Base-by-base conservation (phyloP, 192 early-diverging fungal genomes). In the Coemansia sp. region DNA sequence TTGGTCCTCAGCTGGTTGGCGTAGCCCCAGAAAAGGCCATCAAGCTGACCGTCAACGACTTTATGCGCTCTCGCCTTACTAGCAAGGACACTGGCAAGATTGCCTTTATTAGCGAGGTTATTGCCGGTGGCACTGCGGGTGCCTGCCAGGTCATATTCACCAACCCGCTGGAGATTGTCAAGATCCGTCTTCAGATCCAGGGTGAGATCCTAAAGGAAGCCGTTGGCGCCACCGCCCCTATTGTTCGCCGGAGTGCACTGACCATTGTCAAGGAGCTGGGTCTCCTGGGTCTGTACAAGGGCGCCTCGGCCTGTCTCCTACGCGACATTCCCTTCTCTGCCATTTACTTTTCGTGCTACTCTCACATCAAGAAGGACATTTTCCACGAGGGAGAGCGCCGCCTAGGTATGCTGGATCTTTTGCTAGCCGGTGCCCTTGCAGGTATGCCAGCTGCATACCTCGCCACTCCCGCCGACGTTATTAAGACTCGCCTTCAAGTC, bases 1-100 rank as follows among this genome's bases (percentile, higher is more conserved):
- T 97, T 43, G 87, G 93, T 29, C 97, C 97, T 52, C 95, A 97
- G 80, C 88, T 98, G 60, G 90, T 97, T 60, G 90, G 92, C 78
- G 97, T 99, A 55, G 97, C 97, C 5, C 97, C 97, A 7, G 97
- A 99, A 74, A 97, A 99, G 78, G 97, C 97, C 39, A 97, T 98
- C 83, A 98, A 98, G 84, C 77, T 98, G 74, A 97, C 97, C 7
- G 90, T 98, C 75, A 98, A 98, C 87, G 95, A 97, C 75, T 87
- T 95, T 66, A 91, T 97, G 12, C 87, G 97, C 64, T 78, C 86
- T 11, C 81, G 88, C 24, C 71, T 93, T 2, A 89, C 84, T 16
- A 83, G 93, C 73, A 87, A 82, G 69, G 76, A 91, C 6, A 90
- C 88, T 1, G 95, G 95, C 24, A 79, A 92, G 57, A 94, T 96